Evolutionary conservation across 1,139 yeast species (phyloP), one percentile per base, ranked within the genome.

Genomic region (Yamadazyma buinensis): DNA sequence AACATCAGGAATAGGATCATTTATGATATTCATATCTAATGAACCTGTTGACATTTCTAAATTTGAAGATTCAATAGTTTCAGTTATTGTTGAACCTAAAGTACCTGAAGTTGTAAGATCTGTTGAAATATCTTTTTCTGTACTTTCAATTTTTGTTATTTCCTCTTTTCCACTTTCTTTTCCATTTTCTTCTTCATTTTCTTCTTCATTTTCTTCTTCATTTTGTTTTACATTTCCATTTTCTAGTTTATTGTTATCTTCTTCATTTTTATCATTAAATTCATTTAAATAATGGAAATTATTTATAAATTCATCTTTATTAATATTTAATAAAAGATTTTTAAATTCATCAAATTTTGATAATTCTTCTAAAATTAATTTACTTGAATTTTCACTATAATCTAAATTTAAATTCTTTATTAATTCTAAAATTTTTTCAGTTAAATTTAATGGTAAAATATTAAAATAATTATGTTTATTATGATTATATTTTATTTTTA

Each of bases 251-350:
- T 8, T 23, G 18, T 29, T 12, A 15, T 23, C 32, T 11, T 39
- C 43, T 18, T 39, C 37, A 30, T 37, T 33, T 9, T 37, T 34
- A 15, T 41, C 42, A 23, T 48, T 40, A 6, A 46, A 39, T 14
- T 47, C 50, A 21, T 53, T 54, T 35, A 55, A 58, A 38, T 60
- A 54, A 28, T 57, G 49, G 39, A 61, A 63, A 29, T 64, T 68
- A 12, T 49, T 49, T 13, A 57, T 42, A 36, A 64, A 64, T 15
- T 54, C 62, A n/a, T 54, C 59, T 31, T 57, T 58, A 28, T 42
- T 42, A 35, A 64, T 47, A 2, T 24, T 32, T 23, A 45, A 46
- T 13, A 61, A 43, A 20, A 55, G 46, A 22, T 38, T 37, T 34
- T 51, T 55, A 25, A 55, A 38, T 8, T 53, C 58, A 10, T 46